Evolutionary conservation across 2,329 filamentous ascomycete species (phyloP), one percentile per base, ranked within the genome.

Genomic region (Fusarium drepaniforme): DNA sequence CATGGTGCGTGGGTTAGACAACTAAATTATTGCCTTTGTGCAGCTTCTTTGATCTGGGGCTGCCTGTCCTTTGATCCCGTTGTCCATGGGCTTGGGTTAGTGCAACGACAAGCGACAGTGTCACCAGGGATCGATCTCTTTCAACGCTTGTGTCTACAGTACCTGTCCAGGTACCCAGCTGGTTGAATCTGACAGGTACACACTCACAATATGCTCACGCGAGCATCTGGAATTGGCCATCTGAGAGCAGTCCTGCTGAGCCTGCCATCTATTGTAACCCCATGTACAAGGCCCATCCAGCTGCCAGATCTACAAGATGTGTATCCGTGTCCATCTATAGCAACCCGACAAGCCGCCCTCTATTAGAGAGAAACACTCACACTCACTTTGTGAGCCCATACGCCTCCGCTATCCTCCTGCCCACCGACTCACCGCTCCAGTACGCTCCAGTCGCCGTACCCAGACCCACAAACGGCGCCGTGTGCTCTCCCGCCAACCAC

Each of bases 401-500:
- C 9, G 83, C 86, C 78, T 88, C 86, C 1, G 86, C 84, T 68
- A 95, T 90, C 79, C 91, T 89, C 81, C 86, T 88, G 1, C 89
- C 95, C 38, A 95, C 93, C 23, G 88, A 89, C 85, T 97, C 94
- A 1, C 96, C 96, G 81, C 93, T 95, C 94, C 94, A 97, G 82
- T 95, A 98, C 13, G 96, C 96, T 1, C 96, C 96, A 1, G 95
- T 97, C 15, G 93, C 93, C 6, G 96, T 98, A 0, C 96, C 96
- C 71, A 98, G 83, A 13, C 94, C 95, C 33, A 97, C 92, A 85
- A 98, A 97, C 6, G 96, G 95, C 65, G 94, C 93, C 25, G 95
- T 97, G 84, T 98, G 95, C 84, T 98, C 95, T 0, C 95, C 95
- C 0, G 95, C 95, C 75, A 98, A 87, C 95, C 95, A 98, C 11